phyloP scores from a whole-genome alignment of 768 basidiomycete species.

The Tylopilus balloui region DNA sequence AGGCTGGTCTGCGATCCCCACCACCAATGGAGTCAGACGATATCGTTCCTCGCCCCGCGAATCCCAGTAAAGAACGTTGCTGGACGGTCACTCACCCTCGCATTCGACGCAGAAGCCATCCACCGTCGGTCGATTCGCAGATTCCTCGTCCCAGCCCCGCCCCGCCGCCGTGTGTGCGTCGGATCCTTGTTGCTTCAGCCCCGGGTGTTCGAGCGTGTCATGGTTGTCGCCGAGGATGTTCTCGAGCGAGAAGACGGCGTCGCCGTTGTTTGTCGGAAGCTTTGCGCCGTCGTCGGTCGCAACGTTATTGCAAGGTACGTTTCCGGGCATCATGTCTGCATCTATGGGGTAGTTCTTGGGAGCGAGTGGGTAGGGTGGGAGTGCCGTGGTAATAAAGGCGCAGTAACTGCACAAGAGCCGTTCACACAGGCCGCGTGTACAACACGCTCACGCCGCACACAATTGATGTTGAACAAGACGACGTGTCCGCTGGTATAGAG shows the following conservation, averaged over 20 bases:
- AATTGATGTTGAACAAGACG: background rate
- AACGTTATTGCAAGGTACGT: slow-evolving; percentile 14
- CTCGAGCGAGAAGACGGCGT: slow-evolving; percentile 51
- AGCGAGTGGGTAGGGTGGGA: slow-evolving; percentile 3
- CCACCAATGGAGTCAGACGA: no score
- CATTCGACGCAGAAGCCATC: slow-evolving; percentile 82
- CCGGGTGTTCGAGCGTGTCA: slow-evolving; percentile 56
- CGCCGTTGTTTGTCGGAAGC: slow-evolving; percentile 5
- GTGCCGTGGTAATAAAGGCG: slow-evolving; percentile 11
- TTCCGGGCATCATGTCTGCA: slow-evolving; percentile 22
- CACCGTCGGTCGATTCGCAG: slow-evolving; percentile 36
- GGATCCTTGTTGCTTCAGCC: slow-evolving; percentile 30
- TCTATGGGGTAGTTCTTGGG: slow-evolving; percentile 2
- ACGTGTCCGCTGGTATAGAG: background rate
- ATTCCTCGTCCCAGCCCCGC: slow-evolving; percentile 69
- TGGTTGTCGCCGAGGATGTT: slow-evolving; percentile 66
- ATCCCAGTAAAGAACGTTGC: no score
- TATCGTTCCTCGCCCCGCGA: no score
- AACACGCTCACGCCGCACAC: slow-evolving; percentile 5
- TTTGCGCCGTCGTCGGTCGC: slow-evolving; percentile 9
- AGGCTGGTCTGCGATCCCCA: slow-evolving; percentile 84
- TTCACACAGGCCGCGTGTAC: slow-evolving; percentile 28
- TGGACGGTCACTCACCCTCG: slow-evolving; percentile 75
- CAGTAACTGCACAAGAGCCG: slow-evolving; percentile 4
- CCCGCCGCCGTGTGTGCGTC: slow-evolving; percentile 35